These are phyloP conservation scores for Xylaria nigripes DNA, from an alignment of 495 filamentous ascomycete species.

Conservation along the genomic window DNA sequence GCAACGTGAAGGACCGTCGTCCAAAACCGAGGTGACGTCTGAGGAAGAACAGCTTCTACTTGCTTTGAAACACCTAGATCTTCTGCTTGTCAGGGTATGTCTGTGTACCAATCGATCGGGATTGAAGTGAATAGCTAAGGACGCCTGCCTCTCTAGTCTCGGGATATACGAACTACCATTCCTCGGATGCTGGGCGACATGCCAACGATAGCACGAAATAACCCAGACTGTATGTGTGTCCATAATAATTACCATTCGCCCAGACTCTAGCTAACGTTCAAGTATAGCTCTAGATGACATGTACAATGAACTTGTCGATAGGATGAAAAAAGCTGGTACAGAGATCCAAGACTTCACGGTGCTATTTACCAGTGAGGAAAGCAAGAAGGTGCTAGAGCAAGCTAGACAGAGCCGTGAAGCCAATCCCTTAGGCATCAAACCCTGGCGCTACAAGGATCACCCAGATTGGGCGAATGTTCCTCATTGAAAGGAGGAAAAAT, in stretches of 20 bases:
- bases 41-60: conserved; percentile 31
- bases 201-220: conserved; percentile 1
- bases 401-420: conserved; percentile 37
- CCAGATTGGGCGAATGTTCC: conserved; percentile 37
- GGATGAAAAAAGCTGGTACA: conserved; percentile 28
- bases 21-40: conserved; percentile 2
- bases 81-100: conserved; percentile 33
- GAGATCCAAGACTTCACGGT: conserved; percentile 38
- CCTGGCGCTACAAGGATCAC: conserved; percentile 42
- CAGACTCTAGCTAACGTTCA: conserved; percentile 32
- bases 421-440: conserved; percentile 40
- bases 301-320: conserved; percentile 25
- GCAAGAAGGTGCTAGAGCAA: conserved; percentile 32
- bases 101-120: not conserved
- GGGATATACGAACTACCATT: conserved; percentile 6
- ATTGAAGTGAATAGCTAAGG: not conserved
- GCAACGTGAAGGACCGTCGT: not conserved
- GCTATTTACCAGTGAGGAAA: conserved; percentile 31
- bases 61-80: conserved; percentile 28
- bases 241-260: not conserved
- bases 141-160: conserved; percentile 3
- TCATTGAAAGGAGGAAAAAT: not conserved
- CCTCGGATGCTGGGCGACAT: conserved; percentile 9
- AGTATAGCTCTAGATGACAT: conserved; percentile 10
- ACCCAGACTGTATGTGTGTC: not conserved